Base-by-base conservation (phyloP, 2,329 filamentous ascomycete genomes). In the Xylaria sp. region DNA sequence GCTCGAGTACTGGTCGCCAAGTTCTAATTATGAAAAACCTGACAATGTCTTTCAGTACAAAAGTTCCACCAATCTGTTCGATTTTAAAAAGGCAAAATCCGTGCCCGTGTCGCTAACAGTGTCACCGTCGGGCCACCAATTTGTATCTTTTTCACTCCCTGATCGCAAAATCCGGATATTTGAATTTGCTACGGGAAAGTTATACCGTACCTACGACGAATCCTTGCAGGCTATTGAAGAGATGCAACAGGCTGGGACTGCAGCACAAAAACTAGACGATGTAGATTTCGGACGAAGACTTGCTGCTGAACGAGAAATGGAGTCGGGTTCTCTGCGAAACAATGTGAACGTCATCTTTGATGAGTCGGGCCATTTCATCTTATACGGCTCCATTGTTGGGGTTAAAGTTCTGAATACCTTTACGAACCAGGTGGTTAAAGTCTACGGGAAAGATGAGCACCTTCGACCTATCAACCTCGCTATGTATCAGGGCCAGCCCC, bases 401-500 rank as follows among this genome's bases (percentile, higher is more conserved):
- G 89, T 95, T 76, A 99, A 99, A 81, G 94, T 98, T 27, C 87
- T 99, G 79, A 99, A 99, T 82, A 98, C 93, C 0, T 91, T 94
- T 77, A 97, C 96, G 18, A 98, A 99, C 81, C 90, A 93, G 69
- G 90, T 98, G 1, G 91, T 98, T 70, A 94, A 94, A 78, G 88
- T 96, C 1, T 98, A 95, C 80, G 96, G 92, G 53, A 92, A 91
- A 75, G 95, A 98, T 59, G 96, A 99, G 77, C 90, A 92, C 50
- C 91, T 98, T 75, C 90, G 96, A 29, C 89, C 93, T 0, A 84
- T 98, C 65, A 92, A 94, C 78, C 83, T 99, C 13, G 88, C 92
- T 21, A 82, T 99, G 5, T 99, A 99, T 79, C 97, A 99, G 83
- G 97, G 96, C 54, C 92, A 95, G 73, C 96, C 96, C 0, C 93